phyloP scores from a whole-genome alignment of 83 land plant species.

The Thuja plicata region DNA sequence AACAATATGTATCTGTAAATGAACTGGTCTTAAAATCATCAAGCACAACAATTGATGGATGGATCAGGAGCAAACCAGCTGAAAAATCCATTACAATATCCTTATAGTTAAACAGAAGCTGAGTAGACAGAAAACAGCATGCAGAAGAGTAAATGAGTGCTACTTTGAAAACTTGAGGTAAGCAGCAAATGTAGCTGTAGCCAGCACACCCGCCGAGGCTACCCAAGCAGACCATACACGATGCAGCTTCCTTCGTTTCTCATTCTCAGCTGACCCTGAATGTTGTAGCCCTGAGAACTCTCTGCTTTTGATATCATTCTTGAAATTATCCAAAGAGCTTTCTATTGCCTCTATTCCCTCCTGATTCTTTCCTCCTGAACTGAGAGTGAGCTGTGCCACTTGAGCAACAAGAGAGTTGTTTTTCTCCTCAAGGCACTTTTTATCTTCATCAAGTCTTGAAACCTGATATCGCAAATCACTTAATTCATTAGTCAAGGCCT shows the following conservation, averaged over 20 bases:
- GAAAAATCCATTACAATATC: background rate
- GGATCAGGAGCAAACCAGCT: background rate
- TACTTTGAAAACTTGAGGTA: constrained; percentile 8
- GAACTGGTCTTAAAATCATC: background rate
- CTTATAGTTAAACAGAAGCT: background rate
- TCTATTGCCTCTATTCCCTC: background rate
- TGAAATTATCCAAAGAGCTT: background rate
- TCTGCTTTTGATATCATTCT: background rate
- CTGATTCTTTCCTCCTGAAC: background rate
- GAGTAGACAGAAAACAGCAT: background rate
- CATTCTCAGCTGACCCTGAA: background rate
- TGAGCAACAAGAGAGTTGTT: background rate
- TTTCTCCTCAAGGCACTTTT: background rate
- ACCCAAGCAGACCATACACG: background rate
- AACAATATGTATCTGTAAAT: background rate
- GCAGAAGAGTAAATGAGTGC: background rate
- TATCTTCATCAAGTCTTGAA: background rate
- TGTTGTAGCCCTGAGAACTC: background rate
- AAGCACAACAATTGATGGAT: background rate
- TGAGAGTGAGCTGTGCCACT: background rate
- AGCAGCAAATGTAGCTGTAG: background rate
- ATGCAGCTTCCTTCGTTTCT: background rate
- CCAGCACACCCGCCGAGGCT: background rate
- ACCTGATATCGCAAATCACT: background rate
- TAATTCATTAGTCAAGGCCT: background rate